Conservation (phyloP, 2,329 filamentous ascomycete species). For the Penicillium corylophilum region DNA sequence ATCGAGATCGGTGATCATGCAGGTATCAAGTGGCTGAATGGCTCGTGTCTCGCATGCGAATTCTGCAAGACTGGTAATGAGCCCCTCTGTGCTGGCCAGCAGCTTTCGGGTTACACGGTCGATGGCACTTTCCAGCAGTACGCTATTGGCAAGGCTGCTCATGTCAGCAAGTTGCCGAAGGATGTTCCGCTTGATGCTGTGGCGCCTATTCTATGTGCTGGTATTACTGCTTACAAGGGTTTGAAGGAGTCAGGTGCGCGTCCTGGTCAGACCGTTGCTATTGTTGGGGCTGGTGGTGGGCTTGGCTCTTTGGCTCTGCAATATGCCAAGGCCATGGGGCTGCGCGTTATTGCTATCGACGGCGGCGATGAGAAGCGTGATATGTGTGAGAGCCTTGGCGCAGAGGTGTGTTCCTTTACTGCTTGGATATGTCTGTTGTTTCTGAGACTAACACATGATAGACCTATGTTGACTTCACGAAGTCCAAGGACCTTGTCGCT, state of each 20-base stretch:
- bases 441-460: slow-evolving; percentile 15
- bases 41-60: slow-evolving; percentile 76
- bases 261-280: slow-evolving; percentile 75
- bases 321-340: slow-evolving; percentile 88
- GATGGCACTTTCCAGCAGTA: slow-evolving; percentile 95
- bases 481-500: slow-evolving; percentile 72
- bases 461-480: slow-evolving; percentile 77
- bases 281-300: slow-evolving; percentile 83
- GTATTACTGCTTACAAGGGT: slow-evolving; percentile 89
- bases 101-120: slow-evolving; percentile 86
- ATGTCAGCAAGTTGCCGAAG: slow-evolving; percentile 79
- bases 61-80: slow-evolving; percentile 83
- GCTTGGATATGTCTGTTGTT: no score
- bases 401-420: slow-evolving; percentile 38
- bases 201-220: slow-evolving; percentile 78
- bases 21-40: slow-evolving; percentile 91
- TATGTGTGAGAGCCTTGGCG: slow-evolving; percentile 67
- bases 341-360: slow-evolving; percentile 78
- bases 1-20: slow-evolving; percentile 79
- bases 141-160: slow-evolving; percentile 78
- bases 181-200: slow-evolving; percentile 72
- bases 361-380: slow-evolving; percentile 75
- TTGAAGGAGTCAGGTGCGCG: slow-evolving; percentile 76
- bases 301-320: slow-evolving; percentile 77
- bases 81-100: slow-evolving; percentile 72